A percentile compares a stretch with the other conserved stretches of the same genome.
phyloP scores from a whole-genome alignment of 768 basidiomycete species.

The Tulasnella sp. region DNA sequence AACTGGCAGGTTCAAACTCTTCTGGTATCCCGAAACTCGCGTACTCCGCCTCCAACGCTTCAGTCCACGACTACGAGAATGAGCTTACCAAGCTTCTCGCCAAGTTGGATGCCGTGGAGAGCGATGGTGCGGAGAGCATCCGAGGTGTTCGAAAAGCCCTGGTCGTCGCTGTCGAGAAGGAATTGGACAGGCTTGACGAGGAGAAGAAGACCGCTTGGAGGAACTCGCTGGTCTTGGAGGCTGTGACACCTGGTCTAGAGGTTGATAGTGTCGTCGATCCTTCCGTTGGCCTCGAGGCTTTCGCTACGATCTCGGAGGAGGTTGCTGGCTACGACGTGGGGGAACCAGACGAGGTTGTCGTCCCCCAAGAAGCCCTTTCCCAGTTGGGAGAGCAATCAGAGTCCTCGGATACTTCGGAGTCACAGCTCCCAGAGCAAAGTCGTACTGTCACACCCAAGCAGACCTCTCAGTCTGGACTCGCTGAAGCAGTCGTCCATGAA shows the following conservation, averaged over 20 bases:
- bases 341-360: too few relatives aligned
- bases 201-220: not conserved
- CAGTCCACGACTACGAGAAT: constrained; percentile 50
- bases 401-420: too few relatives aligned
- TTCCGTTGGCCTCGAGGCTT: not conserved
- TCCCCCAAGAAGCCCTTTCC: too few relatives aligned
- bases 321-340: too few relatives aligned
- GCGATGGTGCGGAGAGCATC: constrained; percentile 44
- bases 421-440: too few relatives aligned
- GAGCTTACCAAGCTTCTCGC: constrained; percentile 50
- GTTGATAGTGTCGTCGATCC: not conserved
- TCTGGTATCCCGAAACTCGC: constrained; percentile 34
- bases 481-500: too few relatives aligned
- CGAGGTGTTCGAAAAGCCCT: constrained; percentile 39
- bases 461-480: too few relatives aligned
- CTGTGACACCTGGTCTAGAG: not conserved
- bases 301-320: not conserved
- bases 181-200: constrained; percentile 44
- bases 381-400: too few relatives aligned
- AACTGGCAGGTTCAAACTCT: not conserved
- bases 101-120: constrained; percentile 57
- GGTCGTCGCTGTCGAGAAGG: constrained; percentile 50
- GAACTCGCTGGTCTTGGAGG: not conserved
- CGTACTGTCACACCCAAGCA: too few relatives aligned
- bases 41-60: constrained; percentile 48